Percentiles rank a stretch among this genome's conserved stretches.
Evolutionary conservation across 1,284 basidiomycete species (phyloP).

Genomic region (Pterulicium gracile): DNA sequence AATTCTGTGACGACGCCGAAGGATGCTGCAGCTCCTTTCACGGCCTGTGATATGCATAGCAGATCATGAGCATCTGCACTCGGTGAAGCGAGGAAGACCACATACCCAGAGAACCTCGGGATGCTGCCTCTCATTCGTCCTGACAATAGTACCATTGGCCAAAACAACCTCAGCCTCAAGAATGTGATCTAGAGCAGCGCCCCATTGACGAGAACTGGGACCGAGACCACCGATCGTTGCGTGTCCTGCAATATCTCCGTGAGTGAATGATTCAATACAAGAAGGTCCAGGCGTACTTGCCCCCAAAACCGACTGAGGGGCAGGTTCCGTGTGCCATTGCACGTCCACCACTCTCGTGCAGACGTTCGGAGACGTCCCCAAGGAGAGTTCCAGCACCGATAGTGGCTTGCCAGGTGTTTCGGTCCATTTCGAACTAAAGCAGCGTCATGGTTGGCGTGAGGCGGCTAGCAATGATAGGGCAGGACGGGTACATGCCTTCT

Average conservation of each 20-base stretch:
- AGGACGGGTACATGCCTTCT: conserved; percentile 3
- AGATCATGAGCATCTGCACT: too few species aligned
- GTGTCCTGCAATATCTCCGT: too few species aligned
- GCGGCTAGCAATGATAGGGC: background rate
- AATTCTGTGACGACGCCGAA: conserved; percentile 14
- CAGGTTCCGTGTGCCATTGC: conserved; percentile 14
- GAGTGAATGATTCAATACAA: too few species aligned
- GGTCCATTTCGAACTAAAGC: conserved; percentile 12
- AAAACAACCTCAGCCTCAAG: conserved; percentile 13
- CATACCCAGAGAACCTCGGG: conserved; percentile 12
- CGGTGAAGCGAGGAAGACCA: background rate
- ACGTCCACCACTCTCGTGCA: conserved; percentile 11
- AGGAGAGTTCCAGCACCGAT: conserved; percentile 13
- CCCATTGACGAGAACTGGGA: conserved; percentile 12
- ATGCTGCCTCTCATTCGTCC: conserved; percentile 9
- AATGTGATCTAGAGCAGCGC: conserved; percentile 12
- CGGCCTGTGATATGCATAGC: conserved; percentile 6
- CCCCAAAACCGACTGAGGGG: conserved; percentile 9
- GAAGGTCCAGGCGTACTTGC: background rate
- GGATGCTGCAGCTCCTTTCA: conserved; percentile 13
- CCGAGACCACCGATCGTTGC: conserved; percentile 13
- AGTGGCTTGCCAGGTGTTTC: conserved; percentile 12
- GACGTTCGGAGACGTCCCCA: conserved; percentile 10
- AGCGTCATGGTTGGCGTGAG: background rate
- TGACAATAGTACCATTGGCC: conserved; percentile 12